These are phyloP conservation scores for Sclerotinia subarctica DNA, from an alignment of 2,329 filamentous ascomycete species.

Conservation along the genomic window DNA sequence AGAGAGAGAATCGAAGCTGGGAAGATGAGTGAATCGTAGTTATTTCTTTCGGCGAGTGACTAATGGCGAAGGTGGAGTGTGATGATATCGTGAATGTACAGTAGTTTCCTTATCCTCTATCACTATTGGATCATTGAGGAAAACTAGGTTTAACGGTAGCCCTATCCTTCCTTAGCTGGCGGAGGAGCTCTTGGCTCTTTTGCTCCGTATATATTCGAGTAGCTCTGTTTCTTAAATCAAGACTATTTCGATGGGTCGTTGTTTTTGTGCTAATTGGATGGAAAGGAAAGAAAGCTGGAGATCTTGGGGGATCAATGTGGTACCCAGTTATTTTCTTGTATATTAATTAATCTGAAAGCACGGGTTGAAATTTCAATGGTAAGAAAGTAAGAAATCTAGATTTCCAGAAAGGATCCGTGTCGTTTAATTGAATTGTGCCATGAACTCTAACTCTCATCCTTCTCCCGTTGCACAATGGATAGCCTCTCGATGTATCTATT, in stretches of 20 bases:
- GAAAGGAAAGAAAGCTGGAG: background rate
- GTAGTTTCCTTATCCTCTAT: background rate
- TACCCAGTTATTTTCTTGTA: background rate
- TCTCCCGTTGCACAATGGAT: background rate
- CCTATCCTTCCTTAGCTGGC: background rate
- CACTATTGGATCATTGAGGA: background rate
- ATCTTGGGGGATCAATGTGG: background rate
- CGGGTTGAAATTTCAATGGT: background rate
- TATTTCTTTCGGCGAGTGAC: background rate
- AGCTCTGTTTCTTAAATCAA: slow-evolving; percentile 1
- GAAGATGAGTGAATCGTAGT: slow-evolving; percentile 1
- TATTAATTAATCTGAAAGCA: background rate
- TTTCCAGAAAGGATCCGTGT: background rate
- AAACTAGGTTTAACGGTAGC: background rate
- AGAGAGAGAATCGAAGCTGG: background rate
- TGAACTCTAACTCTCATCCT: background rate
- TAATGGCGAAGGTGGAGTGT: slow-evolving; percentile 7
- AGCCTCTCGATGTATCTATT: background rate
- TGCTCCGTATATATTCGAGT: background rate
- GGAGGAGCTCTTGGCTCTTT: background rate
- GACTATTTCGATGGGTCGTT: background rate
- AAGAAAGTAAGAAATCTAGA: background rate
- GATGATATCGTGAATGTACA: background rate
- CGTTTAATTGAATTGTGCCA: background rate
- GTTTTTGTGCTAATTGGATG: background rate